Base-by-base conservation (phyloP, 257 asterid genomes). In the Gentiana dahurica region DNA sequence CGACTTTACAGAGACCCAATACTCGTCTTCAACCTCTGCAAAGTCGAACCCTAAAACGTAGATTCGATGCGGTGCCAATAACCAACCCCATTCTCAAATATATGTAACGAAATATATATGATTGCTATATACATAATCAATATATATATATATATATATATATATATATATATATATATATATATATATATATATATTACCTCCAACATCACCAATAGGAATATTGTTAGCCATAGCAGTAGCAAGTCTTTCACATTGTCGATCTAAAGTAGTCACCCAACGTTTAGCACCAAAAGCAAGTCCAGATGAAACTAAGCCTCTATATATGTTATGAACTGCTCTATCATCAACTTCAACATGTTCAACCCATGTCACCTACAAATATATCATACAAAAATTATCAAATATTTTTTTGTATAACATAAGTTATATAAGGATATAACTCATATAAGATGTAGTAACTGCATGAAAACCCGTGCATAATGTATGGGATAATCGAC, bases 211-310 rank as follows among this genome's bases (percentile, higher is more conserved):
- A 58, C 77, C 77, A 12, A 66, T 64, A 1, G 77, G 77, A 34
- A 72, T 63, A 41, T 72, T 72, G 47, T 67, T 72, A 36, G 77
- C 77, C 69, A 72, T 63, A 6, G 73, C 67, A 45, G 73, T 72
- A 36, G 77, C 77, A 36, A 72, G 77, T 32, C 77, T 63, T 39
- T 72, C 77, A 34, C 77, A 72, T 59, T 72, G 77, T 8, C 77
- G 65, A 50, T 67, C 73, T n/a, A 72, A 56, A 1, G 73, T 72
- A n/a, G 73, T 73, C 35, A 72, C 70, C 77, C 77, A 72, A 38
- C 77, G 77, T 58, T 67, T 72, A 8, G 77, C 77, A n/a, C 77
- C 77, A 41, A 67, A 72, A 6, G 64, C 77, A 13, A 72, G 70
- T 6, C 70, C 70, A 10, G 73, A 57, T 24, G 67, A 63, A n/a